These are phyloP conservation scores for Tuber melanosporum DNA, from an alignment of 495 filamentous ascomycete genomes.

Conservation along the genomic window DNA sequence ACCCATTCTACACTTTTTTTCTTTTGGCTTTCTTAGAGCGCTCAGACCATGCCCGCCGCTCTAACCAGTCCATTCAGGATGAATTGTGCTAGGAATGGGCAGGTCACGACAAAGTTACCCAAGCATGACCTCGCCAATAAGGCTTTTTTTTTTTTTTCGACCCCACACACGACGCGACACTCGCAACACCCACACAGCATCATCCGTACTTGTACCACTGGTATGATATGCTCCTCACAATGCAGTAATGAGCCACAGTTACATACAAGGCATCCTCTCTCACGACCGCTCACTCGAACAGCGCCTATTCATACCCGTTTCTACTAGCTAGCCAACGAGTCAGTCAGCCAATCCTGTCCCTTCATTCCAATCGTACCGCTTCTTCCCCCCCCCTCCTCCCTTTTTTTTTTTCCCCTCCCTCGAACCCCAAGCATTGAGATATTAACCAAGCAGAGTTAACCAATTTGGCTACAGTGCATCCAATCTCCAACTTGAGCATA, in stretches of 20 bases:
- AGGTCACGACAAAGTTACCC: not conserved
- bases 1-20: conserved; percentile 1
- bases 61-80: not conserved
- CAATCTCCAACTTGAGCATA: not conserved
- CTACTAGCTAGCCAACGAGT: not conserved
- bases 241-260: not conserved
- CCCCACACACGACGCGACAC: not conserved
- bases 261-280: not conserved
- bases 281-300: not conserved
- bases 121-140: not conserved
- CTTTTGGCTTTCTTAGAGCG: not conserved
- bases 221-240: not conserved
- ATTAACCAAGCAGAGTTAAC: not conserved
- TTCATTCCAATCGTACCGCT: not conserved
- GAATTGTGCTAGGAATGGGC: not conserved
- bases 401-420: not conserved
- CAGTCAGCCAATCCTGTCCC: not conserved
- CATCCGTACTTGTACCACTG: not conserved
- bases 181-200: not conserved
- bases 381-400: not conserved
- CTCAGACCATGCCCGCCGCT: not conserved
- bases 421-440: not conserved
- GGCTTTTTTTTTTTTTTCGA: not conserved
- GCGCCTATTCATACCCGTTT: not conserved
- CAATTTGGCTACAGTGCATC: not conserved